Evolutionary conservation across 495 filamentous ascomycete species (phyloP), one percentile per base, ranked within the genome.

Genomic region (Trichoderma orchidacearum): DNA sequence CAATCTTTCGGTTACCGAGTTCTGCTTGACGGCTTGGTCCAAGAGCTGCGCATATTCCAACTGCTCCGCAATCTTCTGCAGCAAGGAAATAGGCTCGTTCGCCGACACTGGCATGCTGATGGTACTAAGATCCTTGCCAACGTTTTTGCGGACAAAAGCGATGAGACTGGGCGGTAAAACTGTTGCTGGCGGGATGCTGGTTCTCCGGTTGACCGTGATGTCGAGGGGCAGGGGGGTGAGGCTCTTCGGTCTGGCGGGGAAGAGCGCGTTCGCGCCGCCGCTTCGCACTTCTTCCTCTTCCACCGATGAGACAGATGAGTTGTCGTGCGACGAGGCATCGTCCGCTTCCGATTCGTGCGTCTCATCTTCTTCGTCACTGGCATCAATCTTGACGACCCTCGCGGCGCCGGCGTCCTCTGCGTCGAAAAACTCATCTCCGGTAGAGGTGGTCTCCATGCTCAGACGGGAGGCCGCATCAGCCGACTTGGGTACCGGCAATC

Each of bases 51-150:
- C 85, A 67, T 98, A 98, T 66, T 98, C 93, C 52, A 96, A 60
- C 64, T 89, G 82, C 68, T 98, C 93, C 1, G 92, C 83, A 13
- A 87, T 77, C 57, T 93, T 85, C 67, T 98, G 93, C 3, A 95
- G 76, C 3, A 92, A 67, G 0, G 91, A 96, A 2, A 85, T 82
- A 1, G 93, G 94, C 65, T 98, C 93, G 69, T 98, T 98, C 18
- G 92, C 84, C 21, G 90, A 92, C 5, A 96, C 93, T 0, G 93
- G 93, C 94, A 97, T 98, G 31, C 88, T 86, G 65, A 97, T 90
- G 3, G 89, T 91, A 53, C 89, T 95, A 5, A 98, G 73, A 67
- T 98, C 93, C 71, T 97, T 97, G 61, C 93, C 93, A 12, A 96
- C 93, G 60, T 98, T 98, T 67, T 96, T 98, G 64, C 94, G 88